Evolutionary conservation across 192 early-diverging fungal genomes (phyloP).

Genomic region (Backusella westeae): DNA sequence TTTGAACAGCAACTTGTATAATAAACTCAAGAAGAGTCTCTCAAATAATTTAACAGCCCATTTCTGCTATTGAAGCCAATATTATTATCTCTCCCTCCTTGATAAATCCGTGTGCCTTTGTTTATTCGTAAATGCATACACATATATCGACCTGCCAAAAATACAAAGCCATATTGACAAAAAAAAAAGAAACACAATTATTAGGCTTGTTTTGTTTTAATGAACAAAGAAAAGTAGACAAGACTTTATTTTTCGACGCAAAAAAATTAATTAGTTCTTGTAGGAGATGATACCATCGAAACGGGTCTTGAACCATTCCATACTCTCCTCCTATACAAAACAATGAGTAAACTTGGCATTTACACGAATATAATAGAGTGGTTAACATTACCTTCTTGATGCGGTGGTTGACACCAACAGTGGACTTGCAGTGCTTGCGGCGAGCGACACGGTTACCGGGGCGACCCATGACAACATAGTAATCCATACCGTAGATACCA

Average conservation of each 20-base stretch:
- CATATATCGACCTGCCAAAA: too few relatives aligned
- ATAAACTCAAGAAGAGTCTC: too few relatives aligned
- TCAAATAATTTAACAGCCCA: too few relatives aligned
- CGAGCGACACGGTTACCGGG: conserved; percentile 95
- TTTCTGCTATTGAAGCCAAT: too few relatives aligned
- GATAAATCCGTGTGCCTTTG: too few relatives aligned
- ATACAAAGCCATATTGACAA: neutral
- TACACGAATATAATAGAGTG: neutral
- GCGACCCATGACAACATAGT: conserved; percentile 98
- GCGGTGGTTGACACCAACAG: conserved; percentile 88
- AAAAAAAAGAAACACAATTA: neutral
- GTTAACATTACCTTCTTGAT: conserved; percentile 62
- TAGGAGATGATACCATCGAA: conserved; percentile 36
- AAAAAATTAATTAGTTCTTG: neutral
- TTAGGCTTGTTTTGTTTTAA: neutral
- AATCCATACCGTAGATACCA: conserved; percentile 99
- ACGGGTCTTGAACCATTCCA: conserved; percentile 97
- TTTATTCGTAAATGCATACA: too few relatives aligned
- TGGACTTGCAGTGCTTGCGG: conserved; percentile 82
- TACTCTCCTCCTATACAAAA: conserved; percentile 76
- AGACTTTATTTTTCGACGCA: neutral
- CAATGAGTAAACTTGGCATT: neutral
- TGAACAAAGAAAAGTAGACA: neutral
- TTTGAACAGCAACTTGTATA: too few relatives aligned
- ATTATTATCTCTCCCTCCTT: too few relatives aligned